Percentiles rank a stretch among this genome's conserved stretches.
Evolutionary conservation across 306 rosid species (phyloP).

Genomic region (Fagus sylvatica): DNA sequence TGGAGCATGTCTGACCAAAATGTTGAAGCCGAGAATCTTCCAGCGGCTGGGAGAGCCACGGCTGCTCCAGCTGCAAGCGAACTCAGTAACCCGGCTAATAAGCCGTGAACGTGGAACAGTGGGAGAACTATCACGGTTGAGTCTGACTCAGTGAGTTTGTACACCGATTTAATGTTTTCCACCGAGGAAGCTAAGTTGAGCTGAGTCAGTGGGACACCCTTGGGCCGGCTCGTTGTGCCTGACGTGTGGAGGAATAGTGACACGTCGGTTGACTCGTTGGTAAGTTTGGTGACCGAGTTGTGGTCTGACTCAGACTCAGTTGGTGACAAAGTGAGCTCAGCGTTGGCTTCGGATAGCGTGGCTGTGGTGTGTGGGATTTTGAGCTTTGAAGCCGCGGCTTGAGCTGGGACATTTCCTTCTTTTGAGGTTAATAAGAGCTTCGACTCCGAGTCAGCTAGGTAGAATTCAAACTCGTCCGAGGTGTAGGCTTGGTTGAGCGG

Average conservation of each 20-base stretch:
- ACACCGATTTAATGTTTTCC: constrained; percentile 65
- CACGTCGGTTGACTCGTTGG: constrained; percentile 63
- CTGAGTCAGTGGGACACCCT: constrained; percentile 85
- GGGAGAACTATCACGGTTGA: constrained; percentile 85
- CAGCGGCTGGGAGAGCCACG: constrained; percentile 64
- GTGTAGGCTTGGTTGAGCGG: constrained; percentile 88
- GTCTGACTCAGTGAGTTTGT: constrained; percentile 69
- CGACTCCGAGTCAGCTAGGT: constrained; percentile 73
- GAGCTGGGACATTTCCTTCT: constrained; percentile 51
- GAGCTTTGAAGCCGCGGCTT: constrained; percentile 63
- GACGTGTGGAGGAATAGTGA: constrained; percentile 97
- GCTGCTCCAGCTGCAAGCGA: constrained; percentile 65
- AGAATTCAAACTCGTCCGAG: constrained; percentile 82
- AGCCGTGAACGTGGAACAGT: constrained; percentile 81
- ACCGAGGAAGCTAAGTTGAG: constrained; percentile 75
- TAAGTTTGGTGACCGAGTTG: constrained; percentile 21
- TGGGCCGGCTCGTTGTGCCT: constrained; percentile 93
- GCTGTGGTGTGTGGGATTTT: constrained; percentile 52
- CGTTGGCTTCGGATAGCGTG: constrained; percentile 25
- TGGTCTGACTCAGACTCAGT: constrained; percentile 3
- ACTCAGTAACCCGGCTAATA: constrained; percentile 64
- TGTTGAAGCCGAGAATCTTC: constrained; percentile 81
- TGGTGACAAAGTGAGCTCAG: constrained; percentile 33
- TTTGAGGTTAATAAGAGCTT: constrained; percentile 64
- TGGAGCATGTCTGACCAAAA: constrained; percentile 80